Evolutionary conservation across 192 early-diverging fungal species (phyloP).

Genomic region (Umbelopsis sp.): DNA sequence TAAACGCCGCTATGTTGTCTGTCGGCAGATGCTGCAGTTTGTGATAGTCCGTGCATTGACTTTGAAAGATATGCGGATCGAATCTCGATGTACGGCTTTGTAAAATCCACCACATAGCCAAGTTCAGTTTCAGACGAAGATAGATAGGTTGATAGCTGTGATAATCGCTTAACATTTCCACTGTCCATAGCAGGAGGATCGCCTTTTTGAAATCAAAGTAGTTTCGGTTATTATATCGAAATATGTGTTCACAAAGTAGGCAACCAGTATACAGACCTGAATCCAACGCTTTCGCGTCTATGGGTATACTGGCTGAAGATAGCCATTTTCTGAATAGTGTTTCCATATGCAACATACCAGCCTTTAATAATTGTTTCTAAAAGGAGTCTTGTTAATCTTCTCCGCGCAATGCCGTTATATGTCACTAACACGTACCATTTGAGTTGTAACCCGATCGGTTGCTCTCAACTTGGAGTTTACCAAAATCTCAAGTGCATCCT

Average conservation of each 20-base stretch:
- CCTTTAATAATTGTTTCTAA: conserved; percentile 50
- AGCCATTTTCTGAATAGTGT: conserved; percentile 57
- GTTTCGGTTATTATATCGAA: background rate
- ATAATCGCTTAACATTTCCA: conserved; percentile 32
- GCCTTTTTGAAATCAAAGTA: background rate
- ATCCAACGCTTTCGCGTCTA: conserved; percentile 36
- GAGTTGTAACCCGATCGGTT: conserved; percentile 45
- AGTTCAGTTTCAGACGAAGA: conserved; percentile 50
- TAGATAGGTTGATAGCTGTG: conserved; percentile 51
- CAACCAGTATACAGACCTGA: conserved; percentile 12
- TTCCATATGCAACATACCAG: conserved; percentile 59
- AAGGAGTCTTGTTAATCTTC: background rate
- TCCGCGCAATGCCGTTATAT: background rate
- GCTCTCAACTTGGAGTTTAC: conserved; percentile 32
- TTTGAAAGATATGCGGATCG: conserved; percentile 65
- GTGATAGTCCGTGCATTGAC: conserved; percentile 48
- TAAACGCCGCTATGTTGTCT: conserved; percentile 55
- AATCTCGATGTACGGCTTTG: conserved; percentile 69
- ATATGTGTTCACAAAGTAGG: too few species aligned
- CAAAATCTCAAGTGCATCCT: conserved; percentile 47
- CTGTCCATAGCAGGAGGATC: conserved; percentile 3
- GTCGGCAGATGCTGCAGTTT: conserved; percentile 48
- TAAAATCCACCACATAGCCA: conserved; percentile 50
- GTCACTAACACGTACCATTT: conserved; percentile 34
- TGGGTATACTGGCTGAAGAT: conserved; percentile 38